These are phyloP conservation scores for Acaromyces ingoldii DNA, from an alignment of 1,284 basidiomycete species.

Conservation along the genomic window DNA sequence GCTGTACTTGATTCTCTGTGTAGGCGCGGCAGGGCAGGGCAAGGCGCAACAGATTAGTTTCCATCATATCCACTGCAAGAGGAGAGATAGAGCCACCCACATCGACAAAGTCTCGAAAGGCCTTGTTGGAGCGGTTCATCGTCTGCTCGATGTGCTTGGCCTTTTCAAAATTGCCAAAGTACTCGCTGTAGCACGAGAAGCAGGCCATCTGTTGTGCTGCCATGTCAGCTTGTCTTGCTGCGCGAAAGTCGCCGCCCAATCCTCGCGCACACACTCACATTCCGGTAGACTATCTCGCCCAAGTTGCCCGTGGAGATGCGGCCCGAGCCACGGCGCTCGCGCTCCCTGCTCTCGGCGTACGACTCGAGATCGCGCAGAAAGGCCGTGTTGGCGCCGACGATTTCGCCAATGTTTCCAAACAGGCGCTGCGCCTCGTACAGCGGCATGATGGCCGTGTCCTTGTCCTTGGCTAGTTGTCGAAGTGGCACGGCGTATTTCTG, in stretches of 20 bases:
- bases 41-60: no score
- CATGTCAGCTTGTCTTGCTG: not conserved
- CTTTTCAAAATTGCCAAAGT: constrained; percentile 87
- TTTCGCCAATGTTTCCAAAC: constrained; percentile 86
- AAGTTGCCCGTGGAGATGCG: constrained; percentile 56
- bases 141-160: constrained; percentile 82
- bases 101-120: constrained; percentile 77
- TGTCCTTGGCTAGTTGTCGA: constrained; percentile 73
- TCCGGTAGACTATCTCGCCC: constrained; percentile 77
- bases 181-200: constrained; percentile 85
- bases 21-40: no score
- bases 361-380: constrained; percentile 79
- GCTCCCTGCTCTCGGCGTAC: constrained; percentile 53
- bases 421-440: constrained; percentile 84
- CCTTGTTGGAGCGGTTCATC: constrained; percentile 68
- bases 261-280: no score
- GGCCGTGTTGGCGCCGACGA: constrained; percentile 78
- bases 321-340: constrained; percentile 55
- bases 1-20: constrained; percentile 72
- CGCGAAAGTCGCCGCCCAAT: not conserved
- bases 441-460: constrained; percentile 78
- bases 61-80: no score
- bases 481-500: constrained; percentile 79
- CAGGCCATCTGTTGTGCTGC: constrained; percentile 44
- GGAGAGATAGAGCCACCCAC: constrained; percentile 56